Percentiles rank a stretch among this genome's conserved stretches.
Conservation (phyloP, 2,329 filamentous ascomycete species). For the Nectriaceae sp. region DNA sequence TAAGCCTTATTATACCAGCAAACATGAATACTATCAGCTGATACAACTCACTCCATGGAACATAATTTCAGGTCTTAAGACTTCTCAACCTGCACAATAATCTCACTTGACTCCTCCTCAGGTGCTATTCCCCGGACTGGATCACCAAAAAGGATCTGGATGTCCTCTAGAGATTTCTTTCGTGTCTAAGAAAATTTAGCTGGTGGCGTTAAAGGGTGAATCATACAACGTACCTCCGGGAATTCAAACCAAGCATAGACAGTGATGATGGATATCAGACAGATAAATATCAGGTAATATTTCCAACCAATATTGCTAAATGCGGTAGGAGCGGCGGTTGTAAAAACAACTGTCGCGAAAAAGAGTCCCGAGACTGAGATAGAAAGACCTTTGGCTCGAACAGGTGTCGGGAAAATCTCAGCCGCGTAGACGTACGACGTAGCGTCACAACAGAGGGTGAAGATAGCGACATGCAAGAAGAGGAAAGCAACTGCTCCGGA, state of each 20-base stretch:
- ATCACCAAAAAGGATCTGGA: not conserved
- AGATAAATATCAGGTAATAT: not conserved
- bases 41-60: no score
- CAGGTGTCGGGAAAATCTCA: not conserved
- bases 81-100: no score
- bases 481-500: conserved; percentile 1
- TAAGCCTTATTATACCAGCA: no score
- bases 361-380: not conserved
- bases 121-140: no score
- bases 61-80: no score
- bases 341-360: not conserved
- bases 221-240: not conserved
- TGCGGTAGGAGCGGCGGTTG: not conserved
- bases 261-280: not conserved
- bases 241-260: not conserved
- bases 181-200: not conserved
- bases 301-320: not conserved
- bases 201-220: not conserved
- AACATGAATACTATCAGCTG: no score
- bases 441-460: not conserved
- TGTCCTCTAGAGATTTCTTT: not conserved
- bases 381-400: not conserved
- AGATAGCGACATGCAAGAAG: not conserved
- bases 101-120: no score
- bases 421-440: not conserved